Evolutionary conservation across 768 basidiomycete genomes (phyloP).

Genomic region (Psilocybe cubensis): DNA sequence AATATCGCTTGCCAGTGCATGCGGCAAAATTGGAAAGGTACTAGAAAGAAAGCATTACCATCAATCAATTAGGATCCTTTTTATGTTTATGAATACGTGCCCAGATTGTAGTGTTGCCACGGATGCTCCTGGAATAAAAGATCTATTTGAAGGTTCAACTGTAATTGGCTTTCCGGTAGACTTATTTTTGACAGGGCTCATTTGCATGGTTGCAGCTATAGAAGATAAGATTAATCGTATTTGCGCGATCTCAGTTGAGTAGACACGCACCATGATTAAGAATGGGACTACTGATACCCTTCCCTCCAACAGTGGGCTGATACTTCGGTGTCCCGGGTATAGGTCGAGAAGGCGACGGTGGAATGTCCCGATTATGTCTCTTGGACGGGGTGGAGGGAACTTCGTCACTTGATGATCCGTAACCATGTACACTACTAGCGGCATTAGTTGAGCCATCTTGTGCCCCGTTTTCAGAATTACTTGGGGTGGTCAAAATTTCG

Average conservation of each 20-base stretch:
- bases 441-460: constrained; percentile 25
- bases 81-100: constrained; percentile 46
- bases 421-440: constrained; percentile 23
- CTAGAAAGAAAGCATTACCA: constrained; percentile 49
- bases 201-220: constrained; percentile 66
- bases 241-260: background rate
- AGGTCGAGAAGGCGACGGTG: constrained; percentile 49
- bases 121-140: constrained; percentile 25
- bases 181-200: constrained; percentile 78
- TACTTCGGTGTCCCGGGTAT: constrained; percentile 41
- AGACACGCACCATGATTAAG: constrained; percentile 63
- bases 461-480: constrained; percentile 42
- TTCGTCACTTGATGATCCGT: constrained; percentile 23
- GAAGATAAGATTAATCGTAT: background rate
- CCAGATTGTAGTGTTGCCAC: constrained; percentile 61
- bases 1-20: constrained; percentile 83
- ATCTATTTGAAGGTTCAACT: constrained; percentile 41
- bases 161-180: constrained; percentile 64
- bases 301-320: constrained; percentile 56
- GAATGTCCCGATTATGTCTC: constrained; percentile 27
- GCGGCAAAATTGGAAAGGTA: constrained; percentile 76
- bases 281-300: constrained; percentile 70
- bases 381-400: constrained; percentile 31
- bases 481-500: constrained; percentile 57
- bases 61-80: too few species aligned